Evolutionary conservation across 2,329 filamentous ascomycete species (phyloP).

Genomic region (Claviceps sp.): DNA sequence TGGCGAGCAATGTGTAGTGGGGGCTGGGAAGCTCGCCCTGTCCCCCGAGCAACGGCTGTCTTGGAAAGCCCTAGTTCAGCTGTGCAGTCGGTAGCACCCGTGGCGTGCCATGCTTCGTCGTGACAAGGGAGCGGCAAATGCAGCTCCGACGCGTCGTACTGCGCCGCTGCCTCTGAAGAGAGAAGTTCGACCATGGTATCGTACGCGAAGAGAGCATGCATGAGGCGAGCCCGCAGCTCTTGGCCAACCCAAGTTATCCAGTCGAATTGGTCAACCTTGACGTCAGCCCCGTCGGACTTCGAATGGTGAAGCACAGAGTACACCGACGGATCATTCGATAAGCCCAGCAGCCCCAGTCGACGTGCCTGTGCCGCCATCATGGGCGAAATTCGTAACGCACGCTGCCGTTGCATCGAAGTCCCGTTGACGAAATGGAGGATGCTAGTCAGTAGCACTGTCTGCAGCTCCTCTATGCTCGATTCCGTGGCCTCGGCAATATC

Average conservation of each 20-base stretch:
- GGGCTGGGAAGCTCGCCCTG: conserved; percentile 30
- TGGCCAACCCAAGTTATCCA: conserved; percentile 59
- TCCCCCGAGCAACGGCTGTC: conserved; percentile 46
- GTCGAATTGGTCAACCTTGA: conserved; percentile 17
- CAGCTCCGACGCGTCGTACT: conserved; percentile 52
- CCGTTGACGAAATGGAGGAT: conserved; percentile 58
- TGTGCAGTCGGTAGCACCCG: conserved; percentile 43
- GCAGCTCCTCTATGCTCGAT: conserved; percentile 49
- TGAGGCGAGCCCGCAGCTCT: conserved; percentile 51
- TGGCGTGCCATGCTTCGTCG: conserved; percentile 62
- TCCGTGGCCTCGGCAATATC: conserved; percentile 15
- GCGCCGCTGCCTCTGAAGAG: conserved; percentile 51
- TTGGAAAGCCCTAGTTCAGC: conserved; percentile 54
- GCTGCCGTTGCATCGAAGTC: conserved; percentile 48
- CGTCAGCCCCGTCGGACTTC: conserved; percentile 37
- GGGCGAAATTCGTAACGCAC: conserved; percentile 45
- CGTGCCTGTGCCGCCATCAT: conserved; percentile 43
- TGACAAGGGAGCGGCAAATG: conserved; percentile 56
- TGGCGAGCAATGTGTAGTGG: conserved; percentile 48
- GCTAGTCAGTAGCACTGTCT: conserved; percentile 50
- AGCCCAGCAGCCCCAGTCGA: conserved; percentile 40
- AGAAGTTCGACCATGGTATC: conserved; percentile 56
- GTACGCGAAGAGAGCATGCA: conserved; percentile 51
- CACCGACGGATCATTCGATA: conserved; percentile 29
- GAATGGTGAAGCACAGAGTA: conserved; percentile 43